phyloP scores from a whole-genome alignment of 805 yeast species.

The Ogataea ganodermae region DNA sequence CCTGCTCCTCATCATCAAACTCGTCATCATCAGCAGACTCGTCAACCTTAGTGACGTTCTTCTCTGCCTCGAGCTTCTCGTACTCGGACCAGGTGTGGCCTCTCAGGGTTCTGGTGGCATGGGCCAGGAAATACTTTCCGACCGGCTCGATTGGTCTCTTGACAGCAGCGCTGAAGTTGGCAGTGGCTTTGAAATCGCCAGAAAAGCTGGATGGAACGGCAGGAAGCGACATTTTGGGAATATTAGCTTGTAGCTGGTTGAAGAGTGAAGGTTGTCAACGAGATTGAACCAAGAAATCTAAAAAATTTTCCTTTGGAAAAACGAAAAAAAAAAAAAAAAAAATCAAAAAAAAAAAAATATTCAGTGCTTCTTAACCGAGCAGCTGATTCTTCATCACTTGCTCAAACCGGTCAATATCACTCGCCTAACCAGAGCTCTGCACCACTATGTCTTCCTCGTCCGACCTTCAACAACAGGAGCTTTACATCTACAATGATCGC shows the following conservation, averaged over 20 bases:
- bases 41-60: slow-evolving; percentile 73
- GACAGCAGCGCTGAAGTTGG: slow-evolving; percentile 57
- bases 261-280: too few relatives aligned
- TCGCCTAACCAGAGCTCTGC: too few relatives aligned
- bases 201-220: slow-evolving; percentile 56
- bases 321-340: background rate
- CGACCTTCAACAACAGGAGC: slow-evolving; percentile 56
- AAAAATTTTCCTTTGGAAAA: slow-evolving; percentile 3
- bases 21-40: slow-evolving; percentile 61
- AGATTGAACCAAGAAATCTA: too few relatives aligned
- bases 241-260: background rate
- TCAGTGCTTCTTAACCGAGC: slow-evolving; percentile 11
- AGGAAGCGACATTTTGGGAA: slow-evolving; percentile 43
- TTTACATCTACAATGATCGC: slow-evolving; percentile 53
- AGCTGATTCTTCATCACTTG: too few relatives aligned
- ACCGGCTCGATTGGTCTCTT: slow-evolving; percentile 94
- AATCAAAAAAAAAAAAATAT: slow-evolving; percentile 2
- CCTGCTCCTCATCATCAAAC: slow-evolving; percentile 69
- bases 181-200: slow-evolving; percentile 47
- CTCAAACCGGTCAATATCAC: too few relatives aligned
- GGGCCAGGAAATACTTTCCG: slow-evolving; percentile 93
- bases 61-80: slow-evolving; percentile 90
- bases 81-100: slow-evolving; percentile 99
- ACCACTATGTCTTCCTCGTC: slow-evolving; percentile 25
- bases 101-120: slow-evolving; percentile 91